phyloP scores from a whole-genome alignment of 805 yeast genomes.

The Sugiyamaella qingdaonensis region DNA sequence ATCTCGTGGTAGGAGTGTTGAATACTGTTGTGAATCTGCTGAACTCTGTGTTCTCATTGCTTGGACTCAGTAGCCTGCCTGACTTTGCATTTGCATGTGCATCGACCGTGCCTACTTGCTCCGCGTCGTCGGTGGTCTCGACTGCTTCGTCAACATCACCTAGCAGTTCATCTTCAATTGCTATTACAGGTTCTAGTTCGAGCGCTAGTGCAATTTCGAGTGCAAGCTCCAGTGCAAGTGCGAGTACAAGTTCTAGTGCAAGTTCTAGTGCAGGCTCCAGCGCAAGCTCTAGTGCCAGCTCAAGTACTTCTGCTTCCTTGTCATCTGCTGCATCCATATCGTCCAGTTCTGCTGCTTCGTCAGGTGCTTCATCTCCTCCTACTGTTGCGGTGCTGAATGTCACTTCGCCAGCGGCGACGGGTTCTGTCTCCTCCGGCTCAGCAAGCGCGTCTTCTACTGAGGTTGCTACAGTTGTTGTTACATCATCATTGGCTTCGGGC shows the following conservation, averaged over 20 bases:
- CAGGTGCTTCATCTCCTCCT: not conserved
- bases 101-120: not conserved
- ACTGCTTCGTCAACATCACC: not conserved
- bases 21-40: not conserved
- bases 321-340: too few species aligned
- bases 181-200: not conserved
- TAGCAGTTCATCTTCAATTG: not conserved
- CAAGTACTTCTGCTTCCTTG: not conserved
- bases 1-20: not conserved
- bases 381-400: not conserved
- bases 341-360: not conserved
- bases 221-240: not conserved
- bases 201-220: not conserved
- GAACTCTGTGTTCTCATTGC: not conserved
- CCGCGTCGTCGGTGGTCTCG: not conserved
- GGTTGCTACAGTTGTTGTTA: too few species aligned
- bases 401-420: not conserved
- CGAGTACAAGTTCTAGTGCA: not conserved
- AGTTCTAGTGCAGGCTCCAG: not conserved
- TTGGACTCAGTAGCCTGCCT: conserved; percentile 1
- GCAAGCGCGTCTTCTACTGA: not conserved
- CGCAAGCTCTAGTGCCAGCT: not conserved
- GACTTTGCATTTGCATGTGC: conserved; percentile 1
- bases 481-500: too few species aligned
- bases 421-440: not conserved